Evolutionary conservation across 495 filamentous ascomycete genomes (phyloP), one percentile per base, ranked within the genome.

Genomic region (Penicillium fimorum): DNA sequence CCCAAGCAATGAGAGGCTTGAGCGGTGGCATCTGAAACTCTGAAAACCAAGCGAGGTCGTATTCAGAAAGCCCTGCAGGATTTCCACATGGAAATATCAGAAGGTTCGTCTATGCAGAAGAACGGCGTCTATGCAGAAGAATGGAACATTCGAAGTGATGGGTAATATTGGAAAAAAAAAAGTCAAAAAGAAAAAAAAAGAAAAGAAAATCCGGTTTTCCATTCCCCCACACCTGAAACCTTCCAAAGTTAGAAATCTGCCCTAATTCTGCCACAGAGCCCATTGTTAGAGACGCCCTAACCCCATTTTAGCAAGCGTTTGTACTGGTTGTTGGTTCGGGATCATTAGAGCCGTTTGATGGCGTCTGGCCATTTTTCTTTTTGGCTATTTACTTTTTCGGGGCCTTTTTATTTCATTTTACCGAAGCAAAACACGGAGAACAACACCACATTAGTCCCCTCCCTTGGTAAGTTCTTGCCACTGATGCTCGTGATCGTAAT

Each of bases 401-500:
- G 22, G 4, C n/a, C 15, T 29, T 55, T 41, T 35, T 18, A 30
- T 48, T 41, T 22, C 35, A 35, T 37, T 12, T 13, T 51, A 15
- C 29, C 2, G 6, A 40, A 6, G 41, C 22, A 40, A 35, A 47
- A 33, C 53, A 58, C 51, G 55, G 57, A 56, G 53, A 54, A 45
- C 50, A 13, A 22, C 22, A 22, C 22, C 47, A 25, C 24, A 22
- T 9, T 35, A 17, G 30, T 45, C 50, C 56, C 37, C 46, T 53
- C 47, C 27, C 45, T 29, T 57, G 52, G 52, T 32, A 9, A 37
- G 44, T 47, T 57, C 57, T 65, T 47, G 62, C 64, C 64, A 62
- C 61, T 43, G 32, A 37, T 33, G 20, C 42, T 33, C 20, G 1
- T 44, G 45, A 42, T 54, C 32, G 44, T 54, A 52, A 57, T 57